Percentiles rank a stretch among this genome's conserved stretches.
Conservation (phyloP, 257 asterid genomes). For the Solanum gandarillasii region DNA sequence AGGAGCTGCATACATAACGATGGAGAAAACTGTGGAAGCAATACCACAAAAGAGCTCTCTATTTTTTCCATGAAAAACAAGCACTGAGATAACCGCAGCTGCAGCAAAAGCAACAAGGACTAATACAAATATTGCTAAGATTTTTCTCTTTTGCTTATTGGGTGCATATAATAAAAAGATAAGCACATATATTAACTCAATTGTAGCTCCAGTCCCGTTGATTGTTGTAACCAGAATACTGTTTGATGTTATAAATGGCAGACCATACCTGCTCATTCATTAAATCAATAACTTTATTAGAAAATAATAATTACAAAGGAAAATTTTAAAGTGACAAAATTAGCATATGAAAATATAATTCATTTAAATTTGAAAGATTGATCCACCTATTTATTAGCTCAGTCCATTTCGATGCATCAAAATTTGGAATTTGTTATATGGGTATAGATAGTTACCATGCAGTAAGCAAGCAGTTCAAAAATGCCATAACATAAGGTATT, state of each 20-base stretch:
- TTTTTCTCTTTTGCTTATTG: slow-evolving; percentile 43
- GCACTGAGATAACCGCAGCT: slow-evolving; percentile 34
- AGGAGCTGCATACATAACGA: slow-evolving; percentile 76
- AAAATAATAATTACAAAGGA: too few species aligned
- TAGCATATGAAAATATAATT: too few species aligned
- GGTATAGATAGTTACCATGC: slow-evolving; percentile 38
- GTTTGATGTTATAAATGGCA: slow-evolving; percentile 74
- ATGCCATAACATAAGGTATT: slow-evolving; percentile 70
- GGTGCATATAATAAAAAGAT: slow-evolving; percentile 44
- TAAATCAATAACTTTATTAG: not conserved
- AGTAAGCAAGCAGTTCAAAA: slow-evolving; percentile 76
- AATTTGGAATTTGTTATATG: not conserved
- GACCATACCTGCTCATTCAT: slow-evolving; percentile 51
- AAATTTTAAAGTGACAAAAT: too few species aligned
- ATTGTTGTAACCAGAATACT: slow-evolving; percentile 54
- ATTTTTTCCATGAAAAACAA: slow-evolving; percentile 46
- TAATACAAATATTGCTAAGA: slow-evolving; percentile 26
- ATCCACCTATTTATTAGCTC: too few species aligned
- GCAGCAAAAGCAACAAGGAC: slow-evolving; percentile 31
- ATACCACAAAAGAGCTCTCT: slow-evolving; percentile 58
- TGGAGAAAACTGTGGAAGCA: slow-evolving; percentile 59
- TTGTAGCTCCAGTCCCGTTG: slow-evolving; percentile 56
- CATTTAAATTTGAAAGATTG: too few species aligned
- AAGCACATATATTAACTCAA: slow-evolving; percentile 44
- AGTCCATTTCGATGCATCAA: too few species aligned